Evolutionary conservation across 768 basidiomycete genomes (phyloP), one percentile per base, ranked within the genome.

Genomic region (Lactarius akahatsu): DNA sequence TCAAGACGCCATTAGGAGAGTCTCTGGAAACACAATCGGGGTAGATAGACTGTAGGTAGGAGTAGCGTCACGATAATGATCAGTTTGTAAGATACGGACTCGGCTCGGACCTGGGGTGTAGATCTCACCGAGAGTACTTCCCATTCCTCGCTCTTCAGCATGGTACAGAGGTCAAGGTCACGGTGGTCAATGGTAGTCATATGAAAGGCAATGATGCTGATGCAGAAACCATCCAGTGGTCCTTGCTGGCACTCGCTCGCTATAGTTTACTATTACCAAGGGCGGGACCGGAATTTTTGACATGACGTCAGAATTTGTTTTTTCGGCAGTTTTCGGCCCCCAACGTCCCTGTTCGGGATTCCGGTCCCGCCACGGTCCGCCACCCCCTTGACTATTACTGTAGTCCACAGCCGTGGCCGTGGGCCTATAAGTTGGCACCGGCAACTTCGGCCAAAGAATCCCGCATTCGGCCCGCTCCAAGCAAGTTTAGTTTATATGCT

Each of bases 1-100:
- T 86, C 52, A 89, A 65, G 4, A 73, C 69, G 1, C 78, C 79
- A 59, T 79, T 74, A 1, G 70, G 57, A 36, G 74, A 70, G 28
- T 75, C 72, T 58, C 77, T 81, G 6, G 84, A 82, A 45, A 89
- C 69, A 72, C 80, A 91, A 72, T 91, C 88, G 43, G 91, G 91
- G 73, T 87, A 89, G 55, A 92, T 92, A n/a, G 90, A 86, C 90
- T 92, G 69, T 10, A 66, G 50, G 69, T 10, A 66, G 50, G 23
- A 26, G 3, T 50, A 13, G 16, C 18, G 8, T 23, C 7, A 32
- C 45, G 38, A 63, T 38, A 16, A 45, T 57, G n/a, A 30, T 30
- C 55, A 61, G 41, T 30, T 43, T 38, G 41, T 23, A 28, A 30
- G 13, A 57, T 13, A 43, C 36, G 36, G 36, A 38, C 36, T 38